Evolutionary conservation across 2,329 filamentous ascomycete genomes (phyloP).

Genomic region (Didymella keratinophila): DNA sequence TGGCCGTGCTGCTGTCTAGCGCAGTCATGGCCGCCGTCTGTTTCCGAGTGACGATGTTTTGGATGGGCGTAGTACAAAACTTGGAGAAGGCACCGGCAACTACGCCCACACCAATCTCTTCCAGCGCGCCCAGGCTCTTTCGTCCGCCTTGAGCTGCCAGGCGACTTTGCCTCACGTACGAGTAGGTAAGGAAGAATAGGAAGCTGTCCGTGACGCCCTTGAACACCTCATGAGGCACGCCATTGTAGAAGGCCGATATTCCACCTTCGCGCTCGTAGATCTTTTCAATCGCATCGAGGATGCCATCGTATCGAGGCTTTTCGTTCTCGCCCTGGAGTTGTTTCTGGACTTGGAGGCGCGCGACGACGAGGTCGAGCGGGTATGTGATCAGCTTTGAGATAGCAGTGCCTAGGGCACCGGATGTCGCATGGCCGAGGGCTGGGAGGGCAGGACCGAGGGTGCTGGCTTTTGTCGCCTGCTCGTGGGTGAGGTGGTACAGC

Average conservation of each 20-base stretch:
- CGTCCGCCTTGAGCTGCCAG: constrained; percentile 36
- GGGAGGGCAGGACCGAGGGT: constrained; percentile 63
- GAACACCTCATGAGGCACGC: constrained; percentile 53
- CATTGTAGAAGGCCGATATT: constrained; percentile 69
- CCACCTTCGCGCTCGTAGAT: constrained; percentile 79
- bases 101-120: constrained; percentile 78
- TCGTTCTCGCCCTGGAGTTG: constrained; percentile 57
- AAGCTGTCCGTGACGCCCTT: constrained; percentile 73
- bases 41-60: constrained; percentile 82
- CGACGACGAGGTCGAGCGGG: constrained; percentile 82
- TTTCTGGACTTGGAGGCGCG: constrained; percentile 80
- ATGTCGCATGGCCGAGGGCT: constrained; percentile 81
- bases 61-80: constrained; percentile 78
- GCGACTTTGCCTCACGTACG: constrained; percentile 59
- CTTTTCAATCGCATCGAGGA: constrained; percentile 73
- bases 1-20: constrained; percentile 45
- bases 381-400: constrained; percentile 81
- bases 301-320: constrained; percentile 66
- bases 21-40: constrained; percentile 70
- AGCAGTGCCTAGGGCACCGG: constrained; percentile 79
- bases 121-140: constrained; percentile 65
- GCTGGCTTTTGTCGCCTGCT: constrained; percentile 39
- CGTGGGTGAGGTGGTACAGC: constrained; percentile 53
- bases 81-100: constrained; percentile 78
- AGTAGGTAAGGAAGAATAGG: constrained; percentile 87